These are phyloP conservation scores for Climacium dendroides DNA, from an alignment of 225 moss, liverwort and hornwort species.

Conservation along the genomic window DNA sequence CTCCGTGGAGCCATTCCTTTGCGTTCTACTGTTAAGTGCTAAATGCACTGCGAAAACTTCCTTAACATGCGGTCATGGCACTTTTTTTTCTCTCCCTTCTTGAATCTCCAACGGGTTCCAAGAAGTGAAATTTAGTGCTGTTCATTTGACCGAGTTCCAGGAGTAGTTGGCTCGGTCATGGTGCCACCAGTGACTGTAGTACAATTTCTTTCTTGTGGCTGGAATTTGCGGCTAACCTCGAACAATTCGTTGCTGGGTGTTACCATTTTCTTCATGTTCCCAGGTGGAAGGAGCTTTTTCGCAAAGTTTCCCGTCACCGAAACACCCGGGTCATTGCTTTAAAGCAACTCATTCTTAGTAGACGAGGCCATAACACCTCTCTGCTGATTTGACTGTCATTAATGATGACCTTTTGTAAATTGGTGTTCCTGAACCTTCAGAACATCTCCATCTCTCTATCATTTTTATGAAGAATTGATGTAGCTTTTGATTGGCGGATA, in stretches of 20 bases:
- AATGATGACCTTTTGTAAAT: slow-evolving; percentile 37
- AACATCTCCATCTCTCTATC: slow-evolving; percentile 1
- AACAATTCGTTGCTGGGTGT: slow-evolving; percentile 31
- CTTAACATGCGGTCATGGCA: neutral
- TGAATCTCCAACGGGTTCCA: neutral
- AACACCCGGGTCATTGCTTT: slow-evolving; percentile 39
- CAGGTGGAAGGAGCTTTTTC: neutral
- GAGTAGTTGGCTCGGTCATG: neutral
- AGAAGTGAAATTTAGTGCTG: neutral
- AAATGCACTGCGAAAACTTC: slow-evolving; percentile 11
- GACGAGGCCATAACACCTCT: slow-evolving; percentile 18
- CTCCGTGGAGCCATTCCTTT: slow-evolving; percentile 69
- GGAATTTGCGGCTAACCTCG: slow-evolving; percentile 7
- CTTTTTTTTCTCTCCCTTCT: neutral
- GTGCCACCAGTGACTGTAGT: neutral
- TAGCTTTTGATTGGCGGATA: neutral
- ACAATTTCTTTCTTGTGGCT: slow-evolving; percentile 3
- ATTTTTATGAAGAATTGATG: slow-evolving; percentile 9
- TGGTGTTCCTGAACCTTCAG: slow-evolving; percentile 1
- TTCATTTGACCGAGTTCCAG: neutral
- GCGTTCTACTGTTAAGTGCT: slow-evolving; percentile 72
- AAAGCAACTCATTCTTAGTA: slow-evolving; percentile 43
- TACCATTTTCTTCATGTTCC: slow-evolving; percentile 10
- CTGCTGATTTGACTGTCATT: slow-evolving; percentile 56
- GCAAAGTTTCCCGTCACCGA: neutral